A percentile compares a stretch with the other conserved stretches of the same genome.
These are phyloP conservation scores for Eimeria acervulina DNA, from an alignment of 169 alveolate species.

Conservation along the genomic window DNA sequence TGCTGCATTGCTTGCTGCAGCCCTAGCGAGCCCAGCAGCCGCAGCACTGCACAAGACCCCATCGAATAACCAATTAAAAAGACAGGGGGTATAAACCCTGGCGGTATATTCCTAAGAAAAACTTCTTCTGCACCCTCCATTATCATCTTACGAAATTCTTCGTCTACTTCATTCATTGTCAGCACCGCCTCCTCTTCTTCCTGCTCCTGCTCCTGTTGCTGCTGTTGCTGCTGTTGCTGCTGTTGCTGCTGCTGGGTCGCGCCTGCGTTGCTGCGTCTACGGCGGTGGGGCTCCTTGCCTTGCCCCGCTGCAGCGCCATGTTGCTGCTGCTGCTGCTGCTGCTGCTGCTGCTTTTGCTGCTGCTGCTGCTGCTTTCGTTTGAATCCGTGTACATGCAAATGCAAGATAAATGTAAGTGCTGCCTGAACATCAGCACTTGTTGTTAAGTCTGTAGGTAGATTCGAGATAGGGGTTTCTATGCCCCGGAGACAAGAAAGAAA, in stretches of 20 bases:
- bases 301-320: background rate
- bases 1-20: slow-evolving; percentile 46
- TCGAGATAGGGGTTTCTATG: slow-evolving; percentile 10
- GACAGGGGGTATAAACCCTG: background rate
- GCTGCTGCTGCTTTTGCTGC: background rate
- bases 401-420: background rate
- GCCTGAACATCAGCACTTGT: slow-evolving; percentile 29
- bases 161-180: slow-evolving; percentile 23
- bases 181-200: background rate
- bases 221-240: background rate
- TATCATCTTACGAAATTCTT: slow-evolving; percentile 12
- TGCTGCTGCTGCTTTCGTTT: background rate
- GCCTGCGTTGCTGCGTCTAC: background rate
- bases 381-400: background rate
- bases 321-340: background rate
- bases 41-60: slow-evolving; percentile 6
- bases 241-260: background rate
- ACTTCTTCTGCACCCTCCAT: slow-evolving; percentile 14
- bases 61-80: background rate
- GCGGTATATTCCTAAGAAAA: background rate
- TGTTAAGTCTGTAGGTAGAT: slow-evolving; percentile 32
- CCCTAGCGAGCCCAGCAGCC: slow-evolving; percentile 12
- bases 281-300: background rate
- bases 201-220: background rate
- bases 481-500: slow-evolving; percentile 21